These are phyloP conservation scores for Rubia balearica DNA, from an alignment of 305 asterid genomes.

Conservation along the genomic window DNA sequence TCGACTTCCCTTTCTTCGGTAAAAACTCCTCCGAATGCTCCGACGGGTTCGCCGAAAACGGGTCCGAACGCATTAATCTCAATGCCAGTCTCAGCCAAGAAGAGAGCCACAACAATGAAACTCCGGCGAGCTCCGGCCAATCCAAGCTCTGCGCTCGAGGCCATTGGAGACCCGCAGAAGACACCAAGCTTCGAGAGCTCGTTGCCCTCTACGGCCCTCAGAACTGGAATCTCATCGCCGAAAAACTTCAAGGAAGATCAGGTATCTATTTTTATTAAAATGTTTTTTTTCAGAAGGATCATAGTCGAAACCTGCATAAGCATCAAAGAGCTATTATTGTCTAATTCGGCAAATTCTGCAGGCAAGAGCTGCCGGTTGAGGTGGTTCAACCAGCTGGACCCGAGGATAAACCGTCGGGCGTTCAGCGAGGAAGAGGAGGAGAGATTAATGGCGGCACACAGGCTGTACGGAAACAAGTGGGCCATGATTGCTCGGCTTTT, in stretches of 20 bases:
- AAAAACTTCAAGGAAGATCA: constrained; percentile 75
- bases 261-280: constrained; percentile 24
- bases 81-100: constrained; percentile 33
- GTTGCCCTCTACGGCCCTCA: constrained; percentile 89
- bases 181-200: constrained; percentile 67
- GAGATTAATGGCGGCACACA: constrained; percentile 77
- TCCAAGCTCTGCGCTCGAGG: constrained; percentile 74
- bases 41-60: constrained; percentile 23
- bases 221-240: constrained; percentile 88
- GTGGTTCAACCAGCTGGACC: constrained; percentile 95
- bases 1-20: constrained; percentile 15
- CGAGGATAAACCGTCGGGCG: constrained; percentile 78
- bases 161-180: constrained; percentile 97
- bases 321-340: constrained; percentile 62
- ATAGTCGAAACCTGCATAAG: not conserved
- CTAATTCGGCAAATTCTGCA: not conserved
- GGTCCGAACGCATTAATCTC: constrained; percentile 37
- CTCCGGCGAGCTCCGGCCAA: constrained; percentile 17
- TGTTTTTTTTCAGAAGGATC: not conserved
- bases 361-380: constrained; percentile 91
- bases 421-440: constrained; percentile 88
- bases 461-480: constrained; percentile 89
- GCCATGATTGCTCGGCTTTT: constrained; percentile 87
- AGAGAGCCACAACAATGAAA: constrained; percentile 12
- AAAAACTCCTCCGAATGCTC: constrained; percentile 24